Conservation (phyloP, 106 monocot species). For the Gastrodia elata region DNA sequence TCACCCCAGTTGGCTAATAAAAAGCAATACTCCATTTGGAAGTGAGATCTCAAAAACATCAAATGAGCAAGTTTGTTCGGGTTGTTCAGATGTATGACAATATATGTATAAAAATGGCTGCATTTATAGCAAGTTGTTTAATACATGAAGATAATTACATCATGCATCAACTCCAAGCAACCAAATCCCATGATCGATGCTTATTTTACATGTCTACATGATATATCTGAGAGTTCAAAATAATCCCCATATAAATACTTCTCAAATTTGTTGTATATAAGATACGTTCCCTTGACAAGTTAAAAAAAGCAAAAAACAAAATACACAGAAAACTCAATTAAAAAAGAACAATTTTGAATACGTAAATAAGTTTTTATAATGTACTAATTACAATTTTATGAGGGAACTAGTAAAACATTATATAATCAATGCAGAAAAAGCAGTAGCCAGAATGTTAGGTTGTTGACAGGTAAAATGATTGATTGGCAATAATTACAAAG, state of each 20-base stretch:
- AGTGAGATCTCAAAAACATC: too few relatives aligned
- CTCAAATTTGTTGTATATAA: neutral
- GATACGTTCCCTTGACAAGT: neutral
- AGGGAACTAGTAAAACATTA: neutral
- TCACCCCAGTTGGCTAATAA: neutral
- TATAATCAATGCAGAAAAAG: neutral
- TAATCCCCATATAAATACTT: neutral
- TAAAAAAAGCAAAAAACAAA: neutral
- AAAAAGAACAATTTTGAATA: neutral
- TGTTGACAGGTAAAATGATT: neutral
- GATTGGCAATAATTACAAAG: neutral
- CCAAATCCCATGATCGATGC: neutral
- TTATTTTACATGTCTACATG: neutral
- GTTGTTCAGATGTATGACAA: neutral
- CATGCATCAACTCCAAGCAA: neutral
- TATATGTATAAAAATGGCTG: neutral
- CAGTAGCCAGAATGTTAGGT: neutral
- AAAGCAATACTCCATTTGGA: neutral
- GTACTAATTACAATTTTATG: neutral
- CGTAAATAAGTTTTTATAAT: neutral
- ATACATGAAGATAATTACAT: neutral
- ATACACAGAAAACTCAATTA: neutral
- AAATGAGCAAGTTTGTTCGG: too few relatives aligned
- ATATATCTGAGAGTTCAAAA: neutral
- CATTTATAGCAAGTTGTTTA: neutral